phyloP scores from a whole-genome alignment of 75 land plant species.

The Cunninghamia lanceolata region DNA sequence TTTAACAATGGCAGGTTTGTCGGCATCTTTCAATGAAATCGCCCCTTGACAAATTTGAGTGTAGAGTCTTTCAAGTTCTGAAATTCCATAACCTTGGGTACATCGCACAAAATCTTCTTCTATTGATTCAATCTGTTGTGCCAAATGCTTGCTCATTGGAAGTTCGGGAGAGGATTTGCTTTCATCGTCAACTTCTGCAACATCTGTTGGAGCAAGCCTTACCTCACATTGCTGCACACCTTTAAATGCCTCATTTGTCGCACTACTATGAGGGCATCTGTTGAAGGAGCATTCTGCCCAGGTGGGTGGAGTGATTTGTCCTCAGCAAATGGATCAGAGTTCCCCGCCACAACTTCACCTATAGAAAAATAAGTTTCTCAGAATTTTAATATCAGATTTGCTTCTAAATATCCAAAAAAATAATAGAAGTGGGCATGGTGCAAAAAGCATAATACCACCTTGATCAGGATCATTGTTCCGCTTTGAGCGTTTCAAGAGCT shows the following conservation, averaged over 20 bases:
- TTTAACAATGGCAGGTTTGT: constrained; percentile 39
- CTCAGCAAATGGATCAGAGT: constrained; percentile 3
- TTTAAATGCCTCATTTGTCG: too few relatives aligned
- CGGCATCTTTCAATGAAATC: constrained; percentile 31
- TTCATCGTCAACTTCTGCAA: constrained; percentile 6
- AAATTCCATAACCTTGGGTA: constrained; percentile 54
- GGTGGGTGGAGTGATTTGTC: constrained; percentile 8
- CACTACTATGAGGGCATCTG: too few relatives aligned
- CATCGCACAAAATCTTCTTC: constrained; percentile 51
- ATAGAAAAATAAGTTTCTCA: constrained; percentile 9
- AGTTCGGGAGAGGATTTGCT: background rate
- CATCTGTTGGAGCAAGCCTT: background rate
- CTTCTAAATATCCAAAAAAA: constrained; percentile 1
- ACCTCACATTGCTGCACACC: too few relatives aligned
- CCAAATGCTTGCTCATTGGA: constrained; percentile 8
- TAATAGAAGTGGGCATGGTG: background rate
- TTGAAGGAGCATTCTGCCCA: too few relatives aligned
- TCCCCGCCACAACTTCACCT: constrained; percentile 9
- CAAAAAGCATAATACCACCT: too few relatives aligned
- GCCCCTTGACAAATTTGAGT: constrained; percentile 54
- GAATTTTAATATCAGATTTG: constrained; percentile 10
- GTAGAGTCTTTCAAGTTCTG: constrained; percentile 81
- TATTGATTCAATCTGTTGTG: constrained; percentile 35
- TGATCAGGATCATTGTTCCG: too few relatives aligned
- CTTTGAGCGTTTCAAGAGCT: constrained; percentile 43